Evolutionary conservation across 1,284 basidiomycete genomes (phyloP).

Genomic region (Fomitopsis betulina): DNA sequence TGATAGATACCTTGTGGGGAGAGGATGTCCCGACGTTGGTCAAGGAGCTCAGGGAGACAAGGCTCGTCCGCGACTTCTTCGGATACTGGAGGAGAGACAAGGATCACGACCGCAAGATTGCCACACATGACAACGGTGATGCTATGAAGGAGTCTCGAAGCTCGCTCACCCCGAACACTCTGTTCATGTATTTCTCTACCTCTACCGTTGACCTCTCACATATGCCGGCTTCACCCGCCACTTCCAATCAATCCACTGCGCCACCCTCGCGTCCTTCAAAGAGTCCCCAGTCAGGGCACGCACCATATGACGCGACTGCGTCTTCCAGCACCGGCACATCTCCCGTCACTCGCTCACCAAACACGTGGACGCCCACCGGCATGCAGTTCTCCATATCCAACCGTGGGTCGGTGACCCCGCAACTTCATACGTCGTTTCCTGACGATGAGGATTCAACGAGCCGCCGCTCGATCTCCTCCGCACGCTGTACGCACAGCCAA

Average conservation of each 20-base stretch:
- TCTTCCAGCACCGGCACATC: slow-evolving; percentile 12
- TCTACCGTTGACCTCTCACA: slow-evolving; percentile 32
- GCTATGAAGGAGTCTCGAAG: slow-evolving; percentile 20
- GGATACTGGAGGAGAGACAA: slow-evolving; percentile 69
- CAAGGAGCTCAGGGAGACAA: slow-evolving; percentile 55
- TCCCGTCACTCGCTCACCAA: slow-evolving; percentile 6
- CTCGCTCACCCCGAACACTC: slow-evolving; percentile 35
- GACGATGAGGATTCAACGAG: slow-evolving; percentile 5
- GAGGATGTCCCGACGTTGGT: slow-evolving; percentile 62
- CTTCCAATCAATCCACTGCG: slow-evolving; percentile 16
- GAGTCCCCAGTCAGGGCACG: slow-evolving; percentile 6
- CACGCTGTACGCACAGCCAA: background rate
- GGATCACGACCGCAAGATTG: slow-evolving; percentile 46
- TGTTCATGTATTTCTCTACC: slow-evolving; percentile 51
- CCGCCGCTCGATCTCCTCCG: slow-evolving; percentile 13
- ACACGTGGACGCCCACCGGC: slow-evolving; percentile 2
- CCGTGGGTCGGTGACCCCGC: slow-evolving; percentile 37
- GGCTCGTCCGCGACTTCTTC: slow-evolving; percentile 68
- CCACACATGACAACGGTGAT: slow-evolving; percentile 8
- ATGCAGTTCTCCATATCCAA: slow-evolving; percentile 37
- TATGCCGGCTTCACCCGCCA: slow-evolving; percentile 31
- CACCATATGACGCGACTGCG: slow-evolving; percentile 16
- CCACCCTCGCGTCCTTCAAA: slow-evolving; percentile 1
- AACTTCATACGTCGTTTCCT: slow-evolving; percentile 18
- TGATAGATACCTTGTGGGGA: slow-evolving; percentile 54